Percentiles rank a stretch among this genome's conserved stretches.
Conservation (phyloP, 108 stramenopile species). For the Pseudonitzschia multistriata region DNA sequence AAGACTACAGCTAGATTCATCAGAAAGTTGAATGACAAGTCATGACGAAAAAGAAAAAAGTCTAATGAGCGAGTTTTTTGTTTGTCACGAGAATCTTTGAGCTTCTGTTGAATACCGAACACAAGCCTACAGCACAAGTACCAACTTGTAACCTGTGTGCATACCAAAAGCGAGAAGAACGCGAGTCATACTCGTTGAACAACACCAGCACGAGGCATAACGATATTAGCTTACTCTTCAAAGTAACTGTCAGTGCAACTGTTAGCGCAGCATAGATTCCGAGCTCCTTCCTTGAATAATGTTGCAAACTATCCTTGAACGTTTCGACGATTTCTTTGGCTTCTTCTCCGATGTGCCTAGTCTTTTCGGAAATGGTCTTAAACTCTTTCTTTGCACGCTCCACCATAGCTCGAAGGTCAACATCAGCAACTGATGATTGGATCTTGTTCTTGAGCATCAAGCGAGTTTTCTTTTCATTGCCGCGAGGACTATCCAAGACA, state of each 20-base stretch:
- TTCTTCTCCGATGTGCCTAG: slow-evolving; percentile 10
- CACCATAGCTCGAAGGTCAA: slow-evolving; percentile 14
- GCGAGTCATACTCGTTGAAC: too few relatives aligned
- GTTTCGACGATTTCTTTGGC: slow-evolving; percentile 9
- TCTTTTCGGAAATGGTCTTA: slow-evolving; percentile 14
- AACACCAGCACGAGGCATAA: too few relatives aligned
- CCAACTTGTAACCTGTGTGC: background rate
- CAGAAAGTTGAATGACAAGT: too few relatives aligned
- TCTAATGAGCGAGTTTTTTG: background rate
- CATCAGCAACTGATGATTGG: slow-evolving; percentile 1
- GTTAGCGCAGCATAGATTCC: slow-evolving; percentile 28
- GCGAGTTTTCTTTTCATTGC: slow-evolving; percentile 18
- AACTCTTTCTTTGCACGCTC: slow-evolving; percentile 20
- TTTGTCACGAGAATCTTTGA: too few relatives aligned
- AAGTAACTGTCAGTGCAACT: slow-evolving; percentile 19
- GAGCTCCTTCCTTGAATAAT: slow-evolving; percentile 25
- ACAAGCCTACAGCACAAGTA: too few relatives aligned
- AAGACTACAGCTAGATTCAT: slow-evolving; percentile 22
- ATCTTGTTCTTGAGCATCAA: slow-evolving; percentile 19
- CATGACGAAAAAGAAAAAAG: background rate
- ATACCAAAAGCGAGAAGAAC: background rate
- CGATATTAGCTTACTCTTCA: slow-evolving; percentile 9
- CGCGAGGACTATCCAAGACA: slow-evolving; percentile 21
- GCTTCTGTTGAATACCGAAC: too few relatives aligned
- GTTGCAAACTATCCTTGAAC: slow-evolving; percentile 20